Percentiles rank a stretch among this genome's conserved stretches.
Conservation (phyloP, 129 eudicot species). For the Sambucus nigra region DNA sequence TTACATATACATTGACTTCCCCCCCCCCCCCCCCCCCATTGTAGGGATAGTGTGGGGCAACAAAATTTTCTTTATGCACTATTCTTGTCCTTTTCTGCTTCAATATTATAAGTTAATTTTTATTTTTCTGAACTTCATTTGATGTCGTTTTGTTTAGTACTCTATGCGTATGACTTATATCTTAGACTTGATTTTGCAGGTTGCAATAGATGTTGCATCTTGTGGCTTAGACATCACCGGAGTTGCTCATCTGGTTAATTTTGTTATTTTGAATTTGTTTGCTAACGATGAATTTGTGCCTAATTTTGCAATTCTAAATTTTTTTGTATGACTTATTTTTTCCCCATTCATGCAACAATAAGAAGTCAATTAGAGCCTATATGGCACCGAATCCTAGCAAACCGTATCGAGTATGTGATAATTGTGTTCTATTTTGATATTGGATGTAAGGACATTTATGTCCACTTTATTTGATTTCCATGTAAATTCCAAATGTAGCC, state of each 20-base stretch:
- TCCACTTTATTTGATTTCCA: too few relatives aligned
- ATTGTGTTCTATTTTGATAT: too few relatives aligned
- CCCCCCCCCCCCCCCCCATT: background rate
- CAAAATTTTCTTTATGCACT: background rate
- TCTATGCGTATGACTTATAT: background rate
- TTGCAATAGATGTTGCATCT: slow-evolving; percentile 89
- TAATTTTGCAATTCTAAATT: too few relatives aligned
- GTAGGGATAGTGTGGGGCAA: background rate
- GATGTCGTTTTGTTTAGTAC: background rate
- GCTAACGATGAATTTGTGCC: too few relatives aligned
- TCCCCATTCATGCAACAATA: too few relatives aligned
- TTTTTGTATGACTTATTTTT: too few relatives aligned
- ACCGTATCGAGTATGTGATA: too few relatives aligned
- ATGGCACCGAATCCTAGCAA: too few relatives aligned
- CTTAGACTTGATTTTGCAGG: slow-evolving; percentile 37
- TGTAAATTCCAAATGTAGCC: too few relatives aligned
- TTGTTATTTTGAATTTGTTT: too few relatives aligned
- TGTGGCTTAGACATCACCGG: slow-evolving; percentile 84
- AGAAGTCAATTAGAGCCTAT: too few relatives aligned
- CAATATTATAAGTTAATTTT: background rate
- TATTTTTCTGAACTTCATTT: background rate
- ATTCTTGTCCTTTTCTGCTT: background rate
- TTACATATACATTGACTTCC: background rate
- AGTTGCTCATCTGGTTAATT: slow-evolving; percentile 78
- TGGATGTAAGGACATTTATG: too few relatives aligned